Percentiles rank a stretch among this genome's conserved stretches.
phyloP scores from a whole-genome alignment of 1,139 yeast species.

The Eremothecium gossypii region DNA sequence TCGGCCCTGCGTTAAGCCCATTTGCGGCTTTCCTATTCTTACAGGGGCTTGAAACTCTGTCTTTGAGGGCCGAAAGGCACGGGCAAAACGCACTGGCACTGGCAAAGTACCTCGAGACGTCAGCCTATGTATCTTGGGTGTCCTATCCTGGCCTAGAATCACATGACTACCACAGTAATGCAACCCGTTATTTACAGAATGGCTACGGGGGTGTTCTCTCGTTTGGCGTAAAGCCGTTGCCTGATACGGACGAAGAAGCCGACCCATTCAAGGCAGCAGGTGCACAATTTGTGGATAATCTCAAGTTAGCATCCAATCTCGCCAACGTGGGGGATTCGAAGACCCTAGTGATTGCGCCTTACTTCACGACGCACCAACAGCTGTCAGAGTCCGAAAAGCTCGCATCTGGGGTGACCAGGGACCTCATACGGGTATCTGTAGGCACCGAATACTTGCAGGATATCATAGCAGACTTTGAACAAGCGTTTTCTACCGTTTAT shows the following conservation, averaged over 20 bases:
- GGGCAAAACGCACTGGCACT: slow-evolving; percentile 73
- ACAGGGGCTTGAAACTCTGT: slow-evolving; percentile 90
- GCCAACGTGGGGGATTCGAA: slow-evolving; percentile 97
- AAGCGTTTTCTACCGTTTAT: slow-evolving; percentile 55
- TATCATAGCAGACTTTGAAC: slow-evolving; percentile 77
- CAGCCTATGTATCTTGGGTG: slow-evolving; percentile 75
- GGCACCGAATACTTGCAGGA: slow-evolving; percentile 90
- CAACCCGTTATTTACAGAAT: slow-evolving; percentile 69
- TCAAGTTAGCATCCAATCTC: slow-evolving; percentile 79
- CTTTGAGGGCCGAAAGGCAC: slow-evolving; percentile 90
- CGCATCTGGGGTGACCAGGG: slow-evolving; percentile 79
- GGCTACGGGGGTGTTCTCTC: slow-evolving; percentile 85
- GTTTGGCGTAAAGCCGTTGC: slow-evolving; percentile 71
- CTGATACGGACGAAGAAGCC: slow-evolving; percentile 33
- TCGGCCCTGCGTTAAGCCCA: slow-evolving; percentile 86
- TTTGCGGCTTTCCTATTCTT: slow-evolving; percentile 76
- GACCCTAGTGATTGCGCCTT: slow-evolving; percentile 91
- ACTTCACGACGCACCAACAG: slow-evolving; percentile 92
- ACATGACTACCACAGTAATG: slow-evolving; percentile 73
- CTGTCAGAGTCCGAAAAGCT: slow-evolving; percentile 69
- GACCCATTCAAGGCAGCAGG: slow-evolving; percentile 66
- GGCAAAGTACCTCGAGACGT: slow-evolving; percentile 65
- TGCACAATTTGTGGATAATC: slow-evolving; percentile 70
- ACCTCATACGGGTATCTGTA: slow-evolving; percentile 76
- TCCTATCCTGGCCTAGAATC: slow-evolving; percentile 83